Percentiles rank a stretch among this genome's conserved stretches.
Conservation (phyloP, 352 stramenopile species). For the Globisporangium lucens region DNA sequence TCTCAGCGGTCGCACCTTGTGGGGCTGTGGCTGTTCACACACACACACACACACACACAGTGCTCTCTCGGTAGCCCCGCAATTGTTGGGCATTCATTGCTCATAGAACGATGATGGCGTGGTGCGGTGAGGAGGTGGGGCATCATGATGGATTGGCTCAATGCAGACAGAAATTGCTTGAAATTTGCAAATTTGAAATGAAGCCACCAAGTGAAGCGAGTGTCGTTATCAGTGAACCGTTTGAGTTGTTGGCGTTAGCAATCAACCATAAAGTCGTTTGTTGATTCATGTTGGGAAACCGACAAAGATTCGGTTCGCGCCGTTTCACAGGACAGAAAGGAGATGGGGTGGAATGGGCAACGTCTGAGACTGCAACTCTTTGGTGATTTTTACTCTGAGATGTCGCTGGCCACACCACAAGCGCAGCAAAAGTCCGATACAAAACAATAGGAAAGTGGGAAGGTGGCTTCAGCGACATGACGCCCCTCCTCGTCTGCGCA, state of each 20-base stretch:
- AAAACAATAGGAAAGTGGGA: neutral
- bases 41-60: neutral
- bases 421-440: neutral
- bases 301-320: neutral
- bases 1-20: neutral
- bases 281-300: neutral
- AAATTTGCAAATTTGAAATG: neutral
- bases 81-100: neutral
- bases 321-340: neutral
- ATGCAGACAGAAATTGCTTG: neutral
- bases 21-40: neutral
- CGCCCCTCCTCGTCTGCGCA: neutral
- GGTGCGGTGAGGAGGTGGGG: too few relatives aligned
- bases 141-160: neutral
- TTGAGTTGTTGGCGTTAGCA: neutral
- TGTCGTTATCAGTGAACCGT: neutral
- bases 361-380: neutral
- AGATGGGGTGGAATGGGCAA: too few relatives aligned
- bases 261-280: neutral
- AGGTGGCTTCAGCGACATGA: neutral
- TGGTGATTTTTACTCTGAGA: neutral
- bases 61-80: neutral
- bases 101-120: neutral
- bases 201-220: neutral
- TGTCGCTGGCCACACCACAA: neutral